Evolutionary conservation across 179 eudicot genomes (phyloP), one percentile per base, ranked within the genome.

Genomic region (Sideroxylon spinosum): DNA sequence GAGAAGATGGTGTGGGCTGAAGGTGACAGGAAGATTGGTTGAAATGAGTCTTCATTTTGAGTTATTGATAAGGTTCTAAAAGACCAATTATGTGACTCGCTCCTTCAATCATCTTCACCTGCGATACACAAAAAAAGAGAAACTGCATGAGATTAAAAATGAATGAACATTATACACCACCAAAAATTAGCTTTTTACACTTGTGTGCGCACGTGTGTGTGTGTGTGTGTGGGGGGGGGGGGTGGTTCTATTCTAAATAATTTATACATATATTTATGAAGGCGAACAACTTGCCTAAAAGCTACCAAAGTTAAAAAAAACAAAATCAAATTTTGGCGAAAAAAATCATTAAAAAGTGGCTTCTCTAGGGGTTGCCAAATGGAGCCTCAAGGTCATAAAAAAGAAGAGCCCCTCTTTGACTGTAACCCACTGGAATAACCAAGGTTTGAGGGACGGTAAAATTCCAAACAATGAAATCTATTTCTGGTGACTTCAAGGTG

Each of bases 61-160:
- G 56, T 59, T 61, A 68, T 55, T 49, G 53, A 69, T 57, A 37
- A 29, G 46, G 23, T 59, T 59, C 20, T 59, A 19, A 7, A 59
- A 20, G 19, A 55, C 16, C 16, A 13, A 10, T 37, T 16, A 13
- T 49, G 7, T 1, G 23, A 20, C 49, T 77, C 49, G 7, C 56
- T 37, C 56, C 63, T 37, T 56, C 44, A 19, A 22, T 55, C 48
- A 29, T 68, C 74, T 68, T 37, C 66, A 55, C 67, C 68, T 77
- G 74, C 22, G 53, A 77, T 44, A 44, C 57, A 62, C 46, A 55
- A 68, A 55, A 9, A 23, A 26, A 29, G 60, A 37, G 22, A 32
- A 16, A 77, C 0, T n/a, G 22, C 23, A n/a, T 69, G 56, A n/a
- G 16, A 17, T 59, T 69, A 28, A 60, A 70, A 13, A 57, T n/a